Conservation (phyloP, 2,329 filamentous ascomycete species). For the Plectosphaerella sp. region DNA sequence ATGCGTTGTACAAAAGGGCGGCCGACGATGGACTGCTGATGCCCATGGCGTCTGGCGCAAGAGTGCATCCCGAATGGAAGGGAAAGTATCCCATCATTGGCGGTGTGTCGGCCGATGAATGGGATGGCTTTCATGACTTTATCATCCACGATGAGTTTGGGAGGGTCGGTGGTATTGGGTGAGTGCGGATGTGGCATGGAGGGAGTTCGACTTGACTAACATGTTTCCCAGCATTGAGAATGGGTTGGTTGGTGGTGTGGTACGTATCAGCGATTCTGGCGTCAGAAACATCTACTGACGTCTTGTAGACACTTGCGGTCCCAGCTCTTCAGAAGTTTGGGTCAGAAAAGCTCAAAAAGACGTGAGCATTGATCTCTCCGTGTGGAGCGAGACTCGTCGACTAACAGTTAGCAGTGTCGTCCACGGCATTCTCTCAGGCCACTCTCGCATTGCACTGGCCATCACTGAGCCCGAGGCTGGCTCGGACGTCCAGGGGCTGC, state of each 20-base stretch:
- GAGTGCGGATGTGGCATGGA: conserved; percentile 12
- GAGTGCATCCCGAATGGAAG: conserved; percentile 3
- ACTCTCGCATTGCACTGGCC: conserved; percentile 19
- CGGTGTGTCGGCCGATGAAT: conserved; percentile 20
- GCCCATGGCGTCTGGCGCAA: conserved; percentile 7
- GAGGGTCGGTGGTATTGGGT: conserved; percentile 15
- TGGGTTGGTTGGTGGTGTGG: conserved; percentile 6
- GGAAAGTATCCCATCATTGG: conserved; percentile 16
- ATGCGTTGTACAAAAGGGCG: conserved; percentile 4
- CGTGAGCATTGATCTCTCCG: conserved; percentile 14
- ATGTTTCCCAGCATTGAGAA: conserved; percentile 15
- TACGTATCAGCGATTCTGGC: background rate
- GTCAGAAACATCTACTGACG: background rate
- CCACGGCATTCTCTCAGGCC: conserved; percentile 29
- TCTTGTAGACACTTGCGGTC: conserved; percentile 7
- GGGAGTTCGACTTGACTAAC: background rate
- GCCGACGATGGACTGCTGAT: conserved; percentile 9
- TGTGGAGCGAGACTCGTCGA: conserved; percentile 14
- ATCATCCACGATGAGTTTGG: conserved; percentile 29
- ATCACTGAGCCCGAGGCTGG: conserved; percentile 15
- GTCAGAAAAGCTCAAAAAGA: conserved; percentile 13
- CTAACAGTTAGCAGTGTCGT: conserved; percentile 9
- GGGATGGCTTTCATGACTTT: conserved; percentile 31
- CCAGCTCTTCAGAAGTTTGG: conserved; percentile 19
- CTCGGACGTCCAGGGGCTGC: conserved; percentile 11